Conservation (phyloP, 441 rosid genomes). For the Mallotus repandus region DNA sequence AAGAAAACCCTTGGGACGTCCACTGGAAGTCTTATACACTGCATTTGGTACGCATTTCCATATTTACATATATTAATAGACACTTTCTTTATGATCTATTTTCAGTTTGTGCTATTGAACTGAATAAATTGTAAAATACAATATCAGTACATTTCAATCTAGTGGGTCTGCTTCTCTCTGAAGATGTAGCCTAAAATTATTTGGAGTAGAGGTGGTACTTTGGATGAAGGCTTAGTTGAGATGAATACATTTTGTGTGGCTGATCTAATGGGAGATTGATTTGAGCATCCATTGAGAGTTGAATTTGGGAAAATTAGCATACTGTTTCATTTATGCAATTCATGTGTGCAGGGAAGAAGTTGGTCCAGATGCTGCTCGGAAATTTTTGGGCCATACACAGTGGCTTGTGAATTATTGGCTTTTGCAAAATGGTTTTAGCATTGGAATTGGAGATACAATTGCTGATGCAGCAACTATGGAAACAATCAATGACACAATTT, state of each 20-base stretch:
- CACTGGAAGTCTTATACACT: constrained; percentile 95
- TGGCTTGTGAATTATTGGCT: constrained; percentile 99
- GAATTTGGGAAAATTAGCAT: neutral
- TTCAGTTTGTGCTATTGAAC: neutral
- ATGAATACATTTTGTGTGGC: neutral
- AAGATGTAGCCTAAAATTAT: too few relatives aligned
- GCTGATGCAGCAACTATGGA: constrained; percentile 99
- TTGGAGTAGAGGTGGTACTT: too few relatives aligned
- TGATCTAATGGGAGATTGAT: neutral
- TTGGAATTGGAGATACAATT: constrained; percentile 99
- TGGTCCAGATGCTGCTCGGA: constrained; percentile 99
- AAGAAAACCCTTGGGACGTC: constrained; percentile 96
- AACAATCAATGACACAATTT: constrained; percentile 86
- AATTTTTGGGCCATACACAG: constrained; percentile 97
- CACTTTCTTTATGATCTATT: neutral
- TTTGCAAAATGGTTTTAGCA: constrained; percentile 91
- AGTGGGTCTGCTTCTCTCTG: too few relatives aligned
- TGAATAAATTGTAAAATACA: neutral
- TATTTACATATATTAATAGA: neutral
- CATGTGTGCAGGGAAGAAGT: constrained; percentile 84
- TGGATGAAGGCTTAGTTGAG: too few relatives aligned
- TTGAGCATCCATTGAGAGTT: neutral
- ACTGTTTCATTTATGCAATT: neutral
- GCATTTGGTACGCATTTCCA: constrained; percentile 67
- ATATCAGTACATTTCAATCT: too few relatives aligned